Percentiles rank a stretch among this genome's conserved stretches.
Conservation (phyloP, 1,139 yeast genomes). For the Zygosaccharomyces sapae region DNA sequence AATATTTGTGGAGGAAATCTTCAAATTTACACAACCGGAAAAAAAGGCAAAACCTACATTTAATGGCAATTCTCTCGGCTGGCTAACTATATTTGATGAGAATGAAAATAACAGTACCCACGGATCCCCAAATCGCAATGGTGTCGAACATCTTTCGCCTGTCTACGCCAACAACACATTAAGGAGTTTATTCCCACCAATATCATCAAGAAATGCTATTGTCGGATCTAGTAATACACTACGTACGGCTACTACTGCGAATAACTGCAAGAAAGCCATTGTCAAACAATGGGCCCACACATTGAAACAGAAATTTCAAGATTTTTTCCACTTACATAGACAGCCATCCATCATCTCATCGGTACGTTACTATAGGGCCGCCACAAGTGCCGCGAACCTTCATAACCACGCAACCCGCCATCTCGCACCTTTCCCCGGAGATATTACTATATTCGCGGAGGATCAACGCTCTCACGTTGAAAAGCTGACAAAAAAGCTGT, state of each 20-base stretch:
- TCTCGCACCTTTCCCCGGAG: slow-evolving; percentile 8
- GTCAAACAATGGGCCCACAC: slow-evolving; percentile 11
- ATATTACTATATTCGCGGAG: slow-evolving; percentile 9
- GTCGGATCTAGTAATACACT: not conserved
- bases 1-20: slow-evolving; percentile 8
- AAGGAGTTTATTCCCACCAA: not conserved
- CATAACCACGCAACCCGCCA: not conserved
- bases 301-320: slow-evolving; percentile 7
- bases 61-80: slow-evolving; percentile 8
- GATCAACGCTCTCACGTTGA: slow-evolving; percentile 11
- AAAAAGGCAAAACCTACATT: not conserved
- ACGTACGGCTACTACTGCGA: no score
- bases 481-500: slow-evolving; percentile 13
- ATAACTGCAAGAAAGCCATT: slow-evolving; percentile 7
- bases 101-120: not conserved
- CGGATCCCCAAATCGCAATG: slow-evolving; percentile 4
- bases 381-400: slow-evolving; percentile 4
- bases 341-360: slow-evolving; percentile 13
- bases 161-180: not conserved
- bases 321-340: slow-evolving; percentile 8
- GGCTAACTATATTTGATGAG: slow-evolving; percentile 15
- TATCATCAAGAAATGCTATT: not conserved
- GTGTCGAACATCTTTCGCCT: slow-evolving; percentile 5
- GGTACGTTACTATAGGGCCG: slow-evolving; percentile 14
- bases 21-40: slow-evolving; percentile 10